Evolutionary conservation across 805 yeast species (phyloP).

Genomic region (Starmerella gropengiesseri): DNA sequence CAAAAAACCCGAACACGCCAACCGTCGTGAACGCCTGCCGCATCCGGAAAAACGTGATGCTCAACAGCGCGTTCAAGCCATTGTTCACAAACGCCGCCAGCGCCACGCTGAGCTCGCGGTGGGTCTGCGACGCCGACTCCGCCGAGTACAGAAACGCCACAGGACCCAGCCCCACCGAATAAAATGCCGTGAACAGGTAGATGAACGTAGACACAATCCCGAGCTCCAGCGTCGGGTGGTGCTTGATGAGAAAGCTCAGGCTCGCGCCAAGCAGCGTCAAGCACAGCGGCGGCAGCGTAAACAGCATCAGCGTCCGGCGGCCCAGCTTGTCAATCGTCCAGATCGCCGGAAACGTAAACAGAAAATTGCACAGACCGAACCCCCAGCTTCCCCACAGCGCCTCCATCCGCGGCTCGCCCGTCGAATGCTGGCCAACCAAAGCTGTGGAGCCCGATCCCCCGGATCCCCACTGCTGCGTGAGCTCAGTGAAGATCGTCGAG

Average conservation of each 20-base stretch:
- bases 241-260: slow-evolving; percentile 60
- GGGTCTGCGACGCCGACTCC: slow-evolving; percentile 37
- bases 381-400: slow-evolving; percentile 78
- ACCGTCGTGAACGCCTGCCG: slow-evolving; percentile 55
- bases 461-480: slow-evolving; percentile 29
- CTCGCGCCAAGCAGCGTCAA: slow-evolving; percentile 41
- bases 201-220: slow-evolving; percentile 65
- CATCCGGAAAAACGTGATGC: slow-evolving; percentile 73
- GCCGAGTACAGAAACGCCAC: slow-evolving; percentile 81
- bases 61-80: slow-evolving; percentile 47
- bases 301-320: slow-evolving; percentile 47
- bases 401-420: slow-evolving; percentile 32
- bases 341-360: slow-evolving; percentile 75
- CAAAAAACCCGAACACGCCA: slow-evolving; percentile 85
- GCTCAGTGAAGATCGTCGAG: slow-evolving; percentile 55
- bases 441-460: slow-evolving; percentile 24
- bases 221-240: slow-evolving; percentile 35
- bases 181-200: slow-evolving; percentile 59
- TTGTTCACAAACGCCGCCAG: slow-evolving; percentile 37
- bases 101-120: slow-evolving; percentile 25
- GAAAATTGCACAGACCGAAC: slow-evolving; percentile 68
- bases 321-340: slow-evolving; percentile 71
- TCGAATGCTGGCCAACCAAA: slow-evolving; percentile 11
- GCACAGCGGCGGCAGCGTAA: slow-evolving; percentile 52
- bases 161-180: slow-evolving; percentile 81